Conservation (phyloP, 768 basidiomycete genomes). For the Pholiota molesta region DNA sequence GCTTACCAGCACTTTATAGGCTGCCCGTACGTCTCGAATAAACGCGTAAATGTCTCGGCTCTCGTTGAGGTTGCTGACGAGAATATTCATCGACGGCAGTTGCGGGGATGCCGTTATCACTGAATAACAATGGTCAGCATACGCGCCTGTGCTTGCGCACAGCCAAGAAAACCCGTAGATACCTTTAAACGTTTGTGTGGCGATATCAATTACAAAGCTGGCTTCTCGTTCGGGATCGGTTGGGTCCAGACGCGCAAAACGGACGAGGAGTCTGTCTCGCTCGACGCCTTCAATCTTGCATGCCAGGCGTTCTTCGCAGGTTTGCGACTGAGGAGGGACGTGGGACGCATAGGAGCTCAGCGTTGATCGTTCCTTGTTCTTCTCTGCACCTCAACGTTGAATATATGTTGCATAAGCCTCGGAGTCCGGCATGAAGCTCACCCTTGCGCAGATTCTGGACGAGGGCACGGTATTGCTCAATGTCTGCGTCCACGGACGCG, state of each 20-base stretch:
- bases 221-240: slow-evolving; percentile 63
- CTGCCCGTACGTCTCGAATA: slow-evolving; percentile 64
- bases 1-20: slow-evolving; percentile 44
- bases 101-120: slow-evolving; percentile 82
- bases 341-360: slow-evolving; percentile 56
- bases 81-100: slow-evolving; percentile 64
- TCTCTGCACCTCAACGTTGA: slow-evolving; percentile 46
- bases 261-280: slow-evolving; percentile 70
- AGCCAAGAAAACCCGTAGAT: not conserved
- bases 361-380: slow-evolving; percentile 62
- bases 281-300: slow-evolving; percentile 82
- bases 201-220: slow-evolving; percentile 76
- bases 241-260: slow-evolving; percentile 69
- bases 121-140: slow-evolving; percentile 28
- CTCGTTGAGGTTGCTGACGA: slow-evolving; percentile 73
- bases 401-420: not conserved
- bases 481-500: slow-evolving; percentile 62
- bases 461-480: slow-evolving; percentile 69
- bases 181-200: slow-evolving; percentile 68
- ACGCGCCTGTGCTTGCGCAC: not conserved
- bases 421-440: slow-evolving; percentile 29
- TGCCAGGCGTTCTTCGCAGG: slow-evolving; percentile 57
- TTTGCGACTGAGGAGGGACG: slow-evolving; percentile 56
- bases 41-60: slow-evolving; percentile 73
- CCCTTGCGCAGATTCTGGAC: slow-evolving; percentile 68